These are phyloP conservation scores for Fusarium begoniae DNA, from an alignment of 2,329 filamentous ascomycete species.

Conservation along the genomic window DNA sequence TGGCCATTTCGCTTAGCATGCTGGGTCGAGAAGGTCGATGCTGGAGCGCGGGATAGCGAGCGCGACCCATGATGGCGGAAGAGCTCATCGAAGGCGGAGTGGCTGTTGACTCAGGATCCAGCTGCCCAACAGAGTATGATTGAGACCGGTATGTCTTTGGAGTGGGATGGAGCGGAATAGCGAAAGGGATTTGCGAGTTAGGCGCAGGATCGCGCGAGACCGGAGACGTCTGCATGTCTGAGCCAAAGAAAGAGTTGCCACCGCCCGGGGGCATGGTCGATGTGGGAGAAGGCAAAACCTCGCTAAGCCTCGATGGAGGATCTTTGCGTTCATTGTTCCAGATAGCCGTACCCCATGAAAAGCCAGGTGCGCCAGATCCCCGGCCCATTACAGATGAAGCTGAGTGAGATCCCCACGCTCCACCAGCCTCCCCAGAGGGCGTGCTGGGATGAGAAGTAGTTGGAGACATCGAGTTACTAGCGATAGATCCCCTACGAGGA, in stretches of 20 bases:
- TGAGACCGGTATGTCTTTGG: conserved; percentile 95
- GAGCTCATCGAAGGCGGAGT: conserved; percentile 54
- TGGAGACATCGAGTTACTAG: conserved; percentile 79
- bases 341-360: conserved; percentile 82
- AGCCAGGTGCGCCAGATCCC: conserved; percentile 59
- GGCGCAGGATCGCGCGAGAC: conserved; percentile 61
- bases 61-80: conserved; percentile 61
- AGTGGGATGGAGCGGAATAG: conserved; percentile 87
- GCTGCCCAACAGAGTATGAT: conserved; percentile 94
- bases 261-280: conserved; percentile 63
- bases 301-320: conserved; percentile 75
- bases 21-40: conserved; percentile 83
- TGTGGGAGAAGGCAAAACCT: conserved; percentile 80
- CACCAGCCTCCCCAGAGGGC: conserved; percentile 71
- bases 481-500: conserved; percentile 80
- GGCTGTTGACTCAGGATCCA: conserved; percentile 71
- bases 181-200: conserved; percentile 79
- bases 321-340: conserved; percentile 85
- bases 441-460: conserved; percentile 84
- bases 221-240: conserved; percentile 62
- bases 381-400: conserved; percentile 60
- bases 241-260: conserved; percentile 59
- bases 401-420: conserved; percentile 65
- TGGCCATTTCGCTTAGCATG: conserved; percentile 78
- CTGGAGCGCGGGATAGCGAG: conserved; percentile 74